Conservation (phyloP, 2,329 filamentous ascomycete genomes). For the Arthrobotrys pseudoclavata region DNA sequence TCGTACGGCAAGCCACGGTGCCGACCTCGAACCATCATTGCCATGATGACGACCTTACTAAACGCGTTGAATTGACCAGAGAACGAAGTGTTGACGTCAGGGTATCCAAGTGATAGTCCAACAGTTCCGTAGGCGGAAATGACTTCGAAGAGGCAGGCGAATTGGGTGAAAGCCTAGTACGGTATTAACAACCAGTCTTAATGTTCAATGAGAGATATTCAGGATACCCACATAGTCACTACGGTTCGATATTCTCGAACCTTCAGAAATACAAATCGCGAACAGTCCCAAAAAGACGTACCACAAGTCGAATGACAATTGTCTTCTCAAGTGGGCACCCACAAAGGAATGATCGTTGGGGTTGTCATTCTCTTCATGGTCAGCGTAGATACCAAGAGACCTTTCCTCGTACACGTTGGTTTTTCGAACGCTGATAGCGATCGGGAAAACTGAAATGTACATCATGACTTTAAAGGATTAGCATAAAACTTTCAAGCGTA, state of each 20-base stretch:
- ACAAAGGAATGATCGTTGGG: slow-evolving; percentile 82
- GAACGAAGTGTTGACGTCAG: slow-evolving; percentile 81
- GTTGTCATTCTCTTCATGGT: slow-evolving; percentile 69
- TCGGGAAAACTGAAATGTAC: slow-evolving; percentile 98
- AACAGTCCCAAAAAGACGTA: slow-evolving; percentile 95
- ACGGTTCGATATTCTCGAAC: slow-evolving; percentile 73
- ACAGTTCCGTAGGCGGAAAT: slow-evolving; percentile 95
- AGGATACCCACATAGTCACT: slow-evolving; percentile 61
- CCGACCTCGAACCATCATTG: slow-evolving; percentile 78
- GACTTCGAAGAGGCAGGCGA: slow-evolving; percentile 79
- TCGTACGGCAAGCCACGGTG: slow-evolving; percentile 78
- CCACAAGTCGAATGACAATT: slow-evolving; percentile 97
- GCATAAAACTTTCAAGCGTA: neutral
- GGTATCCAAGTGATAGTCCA: slow-evolving; percentile 87
- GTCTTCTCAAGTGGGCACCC: slow-evolving; percentile 88
- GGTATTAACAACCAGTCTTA: neutral
- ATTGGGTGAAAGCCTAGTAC: slow-evolving; percentile 62
- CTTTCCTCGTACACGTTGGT: slow-evolving; percentile 98
- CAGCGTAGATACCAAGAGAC: slow-evolving; percentile 79
- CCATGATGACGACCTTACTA: slow-evolving; percentile 76
- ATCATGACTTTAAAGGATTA: slow-evolving; percentile 78
- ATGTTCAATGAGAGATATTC: neutral
- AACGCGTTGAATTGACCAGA: slow-evolving; percentile 83
- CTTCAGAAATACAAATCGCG: slow-evolving; percentile 90
- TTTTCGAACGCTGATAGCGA: slow-evolving; percentile 91